A percentile compares a stretch with the other conserved stretches of the same genome.
Evolutionary conservation across 2,329 filamentous ascomycete species (phyloP).

Genomic region (Periconia sp.): DNA sequence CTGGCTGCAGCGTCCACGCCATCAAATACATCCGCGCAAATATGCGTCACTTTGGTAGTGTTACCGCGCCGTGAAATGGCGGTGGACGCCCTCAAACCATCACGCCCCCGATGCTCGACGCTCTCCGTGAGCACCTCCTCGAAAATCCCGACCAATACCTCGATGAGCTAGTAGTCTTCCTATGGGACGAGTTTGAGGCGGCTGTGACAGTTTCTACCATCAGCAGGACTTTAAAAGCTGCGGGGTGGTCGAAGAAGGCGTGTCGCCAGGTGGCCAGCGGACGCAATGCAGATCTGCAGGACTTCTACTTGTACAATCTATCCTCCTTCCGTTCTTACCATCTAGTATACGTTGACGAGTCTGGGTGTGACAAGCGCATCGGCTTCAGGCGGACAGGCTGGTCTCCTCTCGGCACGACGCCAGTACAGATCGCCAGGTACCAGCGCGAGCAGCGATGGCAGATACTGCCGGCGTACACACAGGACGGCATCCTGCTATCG

Average conservation of each 20-base stretch:
- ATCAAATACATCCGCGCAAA: constrained; percentile 6
- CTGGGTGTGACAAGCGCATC: constrained; percentile 43
- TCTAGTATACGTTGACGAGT: constrained; percentile 46
- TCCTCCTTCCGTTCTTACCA: constrained; percentile 40
- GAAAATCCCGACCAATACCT: constrained; percentile 30
- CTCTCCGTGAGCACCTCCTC: constrained; percentile 4
- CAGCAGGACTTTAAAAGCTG: constrained; percentile 22
- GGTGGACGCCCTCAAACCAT: constrained; percentile 4
- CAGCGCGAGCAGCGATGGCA: constrained; percentile 3
- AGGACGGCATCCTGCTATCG: constrained; percentile 18
- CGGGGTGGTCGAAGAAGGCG: constrained; percentile 39
- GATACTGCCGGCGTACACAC: constrained; percentile 16
- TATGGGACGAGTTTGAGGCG: constrained; percentile 31
- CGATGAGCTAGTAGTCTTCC: constrained; percentile 31
- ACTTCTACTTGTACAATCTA: constrained; percentile 41
- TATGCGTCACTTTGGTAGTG: constrained; percentile 8
- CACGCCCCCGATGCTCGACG: constrained; percentile 6
- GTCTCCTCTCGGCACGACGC: constrained; percentile 4
- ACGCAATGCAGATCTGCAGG: constrained; percentile 40
- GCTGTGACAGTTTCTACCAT: constrained; percentile 22
- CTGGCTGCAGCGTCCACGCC: constrained; percentile 6
- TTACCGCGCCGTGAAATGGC: constrained; percentile 7
- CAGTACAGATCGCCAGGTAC: constrained; percentile 2
- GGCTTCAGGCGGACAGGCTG: constrained; percentile 11
- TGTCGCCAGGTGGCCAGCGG: constrained; percentile 38